phyloP scores from a whole-genome alignment of 345 rosid genomes.

The Eucalyptus regnans region DNA sequence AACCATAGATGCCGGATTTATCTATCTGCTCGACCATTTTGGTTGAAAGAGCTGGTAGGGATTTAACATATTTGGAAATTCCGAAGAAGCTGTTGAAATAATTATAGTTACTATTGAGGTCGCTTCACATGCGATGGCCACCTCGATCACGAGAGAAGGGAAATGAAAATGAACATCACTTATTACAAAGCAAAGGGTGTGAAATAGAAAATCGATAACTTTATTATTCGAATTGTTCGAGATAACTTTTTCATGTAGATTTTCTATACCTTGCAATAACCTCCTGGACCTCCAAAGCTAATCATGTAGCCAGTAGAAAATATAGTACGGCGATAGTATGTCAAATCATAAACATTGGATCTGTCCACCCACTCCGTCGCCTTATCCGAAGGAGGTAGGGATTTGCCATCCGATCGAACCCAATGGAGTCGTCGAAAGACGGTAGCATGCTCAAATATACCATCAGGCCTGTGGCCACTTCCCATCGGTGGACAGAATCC shows the following conservation, averaged over 20 bases:
- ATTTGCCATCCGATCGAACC: background rate
- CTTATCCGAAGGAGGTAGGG: background rate
- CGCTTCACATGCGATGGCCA: background rate
- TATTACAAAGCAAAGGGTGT: background rate
- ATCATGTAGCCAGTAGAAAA: background rate
- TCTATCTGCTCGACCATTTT: background rate
- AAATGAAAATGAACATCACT: background rate
- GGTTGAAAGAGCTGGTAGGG: background rate
- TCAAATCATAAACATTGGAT: background rate
- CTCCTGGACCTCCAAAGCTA: background rate
- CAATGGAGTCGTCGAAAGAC: background rate
- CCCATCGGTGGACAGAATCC: background rate
- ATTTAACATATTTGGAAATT: background rate
- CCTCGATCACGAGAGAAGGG: background rate
- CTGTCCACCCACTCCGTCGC: background rate
- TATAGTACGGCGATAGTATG: background rate
- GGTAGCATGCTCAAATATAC: background rate
- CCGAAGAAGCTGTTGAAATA: background rate
- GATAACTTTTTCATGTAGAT: background rate
- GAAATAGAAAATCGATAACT: background rate
- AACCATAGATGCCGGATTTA: background rate
- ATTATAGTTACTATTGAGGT: background rate
- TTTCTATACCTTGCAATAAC: background rate
- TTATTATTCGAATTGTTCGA: background rate
- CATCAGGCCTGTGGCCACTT: background rate